Evolutionary conservation across 495 filamentous ascomycete genomes (phyloP).

Genomic region (Pseudomonodictys pantanalensis): DNA sequence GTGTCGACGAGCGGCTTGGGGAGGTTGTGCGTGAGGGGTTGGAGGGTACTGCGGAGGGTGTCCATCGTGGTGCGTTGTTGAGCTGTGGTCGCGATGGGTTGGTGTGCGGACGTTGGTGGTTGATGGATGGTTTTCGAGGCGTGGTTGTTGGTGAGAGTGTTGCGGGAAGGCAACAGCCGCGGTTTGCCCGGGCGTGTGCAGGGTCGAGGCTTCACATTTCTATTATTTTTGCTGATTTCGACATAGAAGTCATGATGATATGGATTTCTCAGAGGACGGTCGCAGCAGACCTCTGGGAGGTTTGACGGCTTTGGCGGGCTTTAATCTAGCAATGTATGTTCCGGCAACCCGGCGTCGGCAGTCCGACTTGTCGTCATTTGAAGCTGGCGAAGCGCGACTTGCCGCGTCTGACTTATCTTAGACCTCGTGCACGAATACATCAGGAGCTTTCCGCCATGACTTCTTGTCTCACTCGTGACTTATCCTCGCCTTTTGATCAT

Average conservation of each 20-base stretch:
- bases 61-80: slow-evolving; percentile 34
- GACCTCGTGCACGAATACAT: no score
- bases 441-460: no score
- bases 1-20: slow-evolving; percentile 73
- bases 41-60: slow-evolving; percentile 60
- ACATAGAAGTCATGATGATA: no score
- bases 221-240: no score
- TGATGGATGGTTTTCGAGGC: background rate
- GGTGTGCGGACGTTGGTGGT: background rate
- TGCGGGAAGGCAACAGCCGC: no score
- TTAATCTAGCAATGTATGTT: no score
- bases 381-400: no score
- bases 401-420: no score
- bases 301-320: background rate
- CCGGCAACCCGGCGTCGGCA: background rate
- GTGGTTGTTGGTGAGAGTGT: no score
- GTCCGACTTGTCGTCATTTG: background rate
- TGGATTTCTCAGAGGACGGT: background rate
- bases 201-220: no score
- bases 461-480: background rate
- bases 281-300: background rate
- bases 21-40: slow-evolving; percentile 75
- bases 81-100: background rate
- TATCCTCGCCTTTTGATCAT: background rate
- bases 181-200: no score